Evolutionary conservation across 306 rosid species (phyloP), one percentile per base, ranked within the genome.

Genomic region (Prunus kanzakura): DNA sequence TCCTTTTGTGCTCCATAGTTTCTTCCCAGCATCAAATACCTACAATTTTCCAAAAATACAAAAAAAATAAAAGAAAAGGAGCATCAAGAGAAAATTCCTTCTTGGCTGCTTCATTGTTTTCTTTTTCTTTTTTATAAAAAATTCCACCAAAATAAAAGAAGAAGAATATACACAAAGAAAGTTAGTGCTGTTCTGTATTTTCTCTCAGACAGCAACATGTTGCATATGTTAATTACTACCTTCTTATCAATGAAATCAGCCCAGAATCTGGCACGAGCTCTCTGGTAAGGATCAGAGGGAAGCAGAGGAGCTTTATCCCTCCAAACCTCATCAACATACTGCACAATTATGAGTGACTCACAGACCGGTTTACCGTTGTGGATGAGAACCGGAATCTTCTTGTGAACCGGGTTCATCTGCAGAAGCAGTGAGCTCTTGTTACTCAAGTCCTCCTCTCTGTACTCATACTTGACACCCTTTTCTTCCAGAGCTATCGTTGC

Each of bases 301-400:
- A 85, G 20, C 43, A 89, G 23, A 8, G 82, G 76, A 61, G 73
- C 27, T 38, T 4, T 65, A 1, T 81, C 65, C 18, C 65, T 75
- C 91, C 87, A 87, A 1, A 78, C 69, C 58, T 81, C 85, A 14
- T 87, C 91, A 18, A 87, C 75, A 20, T 85, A 83, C 58, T 87
- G 60, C 54, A 87, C 69, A 50, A 72, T 75, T 58, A 87, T 60
- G 13, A 89, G 89, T 0, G n/a, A 89, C 27, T 86, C 93, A 19
- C 86, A 82, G 2, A 86, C 32, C 12, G 93, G 87, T 10, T 82
- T 85, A 0, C 91, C 91, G 54, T 85, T 86, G 56, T 89, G 91
- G 25, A 87, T 60, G 11, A 89, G 91, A 87, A 90, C 92, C 6
- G 88, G 90, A 56, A 87, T 76, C 25, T 84, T 75, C 78, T 87